Evolutionary conservation across 108 stramenopile species (phyloP), one percentile per base, ranked within the genome.

Genomic region (Bacterosira constricta): DNA sequence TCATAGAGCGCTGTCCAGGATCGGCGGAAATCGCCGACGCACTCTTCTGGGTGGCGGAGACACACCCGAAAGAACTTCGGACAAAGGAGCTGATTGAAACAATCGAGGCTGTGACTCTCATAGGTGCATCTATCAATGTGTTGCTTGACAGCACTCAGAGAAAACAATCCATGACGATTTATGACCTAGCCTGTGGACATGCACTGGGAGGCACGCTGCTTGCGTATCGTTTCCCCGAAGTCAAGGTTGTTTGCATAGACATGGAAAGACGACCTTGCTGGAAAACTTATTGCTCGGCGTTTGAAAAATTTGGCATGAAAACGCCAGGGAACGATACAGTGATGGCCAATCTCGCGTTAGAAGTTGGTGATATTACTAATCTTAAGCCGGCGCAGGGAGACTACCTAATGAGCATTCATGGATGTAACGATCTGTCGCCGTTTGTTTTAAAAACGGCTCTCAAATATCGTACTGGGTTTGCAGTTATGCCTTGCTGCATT

Each of bases 241-340:
- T 64, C 34, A 47, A 25, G 13, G 63, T 64, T 3, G n/a, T 64
- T 36, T 64, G 63, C 6, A 51, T 64, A 25, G 63, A 64, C 32
- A 64, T 23, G 47, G 63, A 64, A 37, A 47, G 50, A 21, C 6
- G 63, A n/a, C 47, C 31, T 2, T 64, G 63, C 50, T 64, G 63
- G 63, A 47, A 45, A 36, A 35, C 47, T 31, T 64, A 64, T 30
- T 46, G 63, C 30, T 17, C 1, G 21, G 63, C 47, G 17, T 64
- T 64, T 51, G 63, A 64, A 51, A 64, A 64, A 34, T 64, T 64
- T 35, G 63, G 63, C 17, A 46, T 47, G 29, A 51, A 64, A 50
- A 47, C 63, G 20, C 47, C 47, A 21, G 32, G 50, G 2, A n/a
- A 64, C n/a, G 63, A 64, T 29, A 25, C 63, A 36, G 63, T 64